Base-by-base conservation (phyloP, 148 eudicot species). In the Arctostaphylos glauca region DNA sequence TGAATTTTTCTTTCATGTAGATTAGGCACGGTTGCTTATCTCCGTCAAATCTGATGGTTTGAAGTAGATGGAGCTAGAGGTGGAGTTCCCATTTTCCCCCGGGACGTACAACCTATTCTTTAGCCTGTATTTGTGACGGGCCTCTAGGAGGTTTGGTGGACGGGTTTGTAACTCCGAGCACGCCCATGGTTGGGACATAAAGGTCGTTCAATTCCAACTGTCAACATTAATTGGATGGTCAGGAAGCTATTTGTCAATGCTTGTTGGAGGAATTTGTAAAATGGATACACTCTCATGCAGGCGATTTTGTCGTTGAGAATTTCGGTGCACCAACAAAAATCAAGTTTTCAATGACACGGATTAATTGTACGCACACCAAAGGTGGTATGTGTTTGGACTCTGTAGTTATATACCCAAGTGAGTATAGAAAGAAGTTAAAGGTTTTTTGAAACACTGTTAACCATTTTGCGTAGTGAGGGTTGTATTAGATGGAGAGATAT, bases 41-140 rank as follows among this genome's bases (percentile, higher is more conserved):
- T 93, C 72, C 95, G 91, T 66, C 97, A 94, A 77, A 92, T 88
- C 84, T 94, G 97, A 95, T 94, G 95, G 95, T 89, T 92, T 72
- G 97, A 94, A 84, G 87, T 92, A 71, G 87, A 91, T 14, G 97
- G 97, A 0, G 38, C 0, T 31, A 1, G 95, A 91, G 84, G 87
- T 94, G 8, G 91, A 92, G 66, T 92, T 94, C 82, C 94, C 95
- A 2, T 92, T 94, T 81, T 95, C 95, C 0, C 86, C 89, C 8
- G 95, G 95, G 55, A 87, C 86, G 15, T 94, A 94, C 85, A 94
- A 93, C 70, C 86, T 94, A 58, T 92, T 90, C 82, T 94, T 94
- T 90, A 77, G 90, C 77, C 79, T 94, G 23, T 95, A 91, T 78
- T 60, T 94, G 75, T 95, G 97, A 8, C 88, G 90, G 7, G 9